Conservation (phyloP, 306 rosid genomes). For the Dicorynia guianensis region DNA sequence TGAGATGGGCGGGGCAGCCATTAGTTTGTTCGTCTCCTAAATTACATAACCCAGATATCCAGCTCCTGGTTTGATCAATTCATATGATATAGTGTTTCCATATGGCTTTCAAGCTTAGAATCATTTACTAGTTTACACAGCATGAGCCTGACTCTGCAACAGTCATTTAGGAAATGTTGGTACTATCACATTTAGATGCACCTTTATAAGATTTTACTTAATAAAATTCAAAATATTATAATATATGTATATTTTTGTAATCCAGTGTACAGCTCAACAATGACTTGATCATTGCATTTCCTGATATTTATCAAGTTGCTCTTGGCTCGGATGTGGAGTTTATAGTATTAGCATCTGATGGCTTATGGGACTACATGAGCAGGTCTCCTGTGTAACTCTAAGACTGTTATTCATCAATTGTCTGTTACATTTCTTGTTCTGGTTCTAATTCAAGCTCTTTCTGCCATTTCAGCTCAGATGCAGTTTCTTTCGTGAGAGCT, state of each 20-base stretch:
- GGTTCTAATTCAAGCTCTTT: slow-evolving; percentile 37
- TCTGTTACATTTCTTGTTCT: slow-evolving; percentile 26
- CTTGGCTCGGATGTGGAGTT: slow-evolving; percentile 87
- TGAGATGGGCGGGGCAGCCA: slow-evolving; percentile 11
- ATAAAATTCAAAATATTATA: slow-evolving; percentile 9
- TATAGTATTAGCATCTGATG: slow-evolving; percentile 90
- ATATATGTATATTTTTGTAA: slow-evolving; percentile 27
- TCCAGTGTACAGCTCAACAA: slow-evolving; percentile 74
- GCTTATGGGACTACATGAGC: slow-evolving; percentile 96
- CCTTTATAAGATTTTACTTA: neutral
- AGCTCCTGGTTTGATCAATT: neutral
- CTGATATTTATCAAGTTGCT: slow-evolving; percentile 78
- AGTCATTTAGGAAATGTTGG: slow-evolving; percentile 8
- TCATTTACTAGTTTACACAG: slow-evolving; percentile 1
- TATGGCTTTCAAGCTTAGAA: neutral
- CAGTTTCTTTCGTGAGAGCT: slow-evolving; percentile 79
- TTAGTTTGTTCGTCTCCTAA: neutral
- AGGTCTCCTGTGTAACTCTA: slow-evolving; percentile 57
- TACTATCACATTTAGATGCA: slow-evolving; percentile 20
- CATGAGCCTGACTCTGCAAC: neutral
- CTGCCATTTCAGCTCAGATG: slow-evolving; percentile 80
- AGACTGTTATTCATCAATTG: slow-evolving; percentile 10
- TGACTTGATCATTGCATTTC: slow-evolving; percentile 84
- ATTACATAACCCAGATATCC: slow-evolving; percentile 9
- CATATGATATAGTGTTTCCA: neutral